phyloP scores from a whole-genome alignment of 805 yeast genomes.

The Candida boleticola region DNA sequence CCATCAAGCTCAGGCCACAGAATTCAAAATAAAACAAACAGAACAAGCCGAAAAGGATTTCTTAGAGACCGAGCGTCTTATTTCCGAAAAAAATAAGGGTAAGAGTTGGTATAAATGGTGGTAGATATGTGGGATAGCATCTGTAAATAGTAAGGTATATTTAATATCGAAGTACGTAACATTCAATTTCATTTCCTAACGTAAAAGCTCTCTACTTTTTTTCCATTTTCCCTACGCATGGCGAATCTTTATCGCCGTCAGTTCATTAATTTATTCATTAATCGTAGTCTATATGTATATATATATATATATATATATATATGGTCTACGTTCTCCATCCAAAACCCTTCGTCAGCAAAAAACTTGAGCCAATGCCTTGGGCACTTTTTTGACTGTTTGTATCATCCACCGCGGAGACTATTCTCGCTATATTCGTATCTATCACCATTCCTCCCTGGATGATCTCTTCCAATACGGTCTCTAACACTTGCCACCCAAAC shows the following conservation, averaged over 20 bases:
- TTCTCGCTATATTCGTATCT: slow-evolving; percentile 79
- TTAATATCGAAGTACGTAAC: too few relatives aligned
- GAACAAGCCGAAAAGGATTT: slow-evolving; percentile 30
- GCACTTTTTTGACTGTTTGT: slow-evolving; percentile 52
- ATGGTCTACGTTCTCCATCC: too few relatives aligned
- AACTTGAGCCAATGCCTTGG: slow-evolving; percentile 18
- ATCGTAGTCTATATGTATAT: too few relatives aligned
- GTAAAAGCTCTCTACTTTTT: too few relatives aligned
- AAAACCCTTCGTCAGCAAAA: slow-evolving; percentile 17
- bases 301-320: too few relatives aligned
- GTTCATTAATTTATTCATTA: too few relatives aligned
- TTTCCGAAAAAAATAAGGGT: slow-evolving; percentile 21
- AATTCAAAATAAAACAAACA: slow-evolving; percentile 32
- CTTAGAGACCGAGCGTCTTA: slow-evolving; percentile 23
- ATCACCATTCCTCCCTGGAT: slow-evolving; percentile 98
- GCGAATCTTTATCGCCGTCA: too few relatives aligned
- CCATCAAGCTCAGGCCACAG: slow-evolving; percentile 47
- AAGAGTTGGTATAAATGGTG: slow-evolving; percentile 15
- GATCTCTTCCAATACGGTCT: slow-evolving; percentile 86
- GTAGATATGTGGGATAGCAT: not conserved
- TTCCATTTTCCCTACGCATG: too few relatives aligned
- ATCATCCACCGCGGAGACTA: slow-evolving; percentile 80
- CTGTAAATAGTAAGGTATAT: not conserved
- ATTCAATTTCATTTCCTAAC: too few relatives aligned
- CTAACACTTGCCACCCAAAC: slow-evolving; percentile 97